Evolutionary conservation across 345 rosid genomes (phyloP), one percentile per base, ranked within the genome.

Genomic region (Corchorus capsularis): DNA sequence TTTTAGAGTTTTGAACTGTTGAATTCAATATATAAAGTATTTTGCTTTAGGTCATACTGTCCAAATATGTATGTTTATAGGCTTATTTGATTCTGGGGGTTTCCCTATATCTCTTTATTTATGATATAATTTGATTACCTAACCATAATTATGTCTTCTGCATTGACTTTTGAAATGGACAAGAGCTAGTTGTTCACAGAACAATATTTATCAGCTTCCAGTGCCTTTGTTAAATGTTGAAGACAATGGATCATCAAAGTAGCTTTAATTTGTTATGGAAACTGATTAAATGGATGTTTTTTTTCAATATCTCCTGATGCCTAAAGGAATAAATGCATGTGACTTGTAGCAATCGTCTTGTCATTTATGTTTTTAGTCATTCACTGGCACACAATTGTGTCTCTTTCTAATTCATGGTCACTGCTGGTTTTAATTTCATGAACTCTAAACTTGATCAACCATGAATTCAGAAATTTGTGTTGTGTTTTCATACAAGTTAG

Each of bases 401-500:
- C 22, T 50, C 8, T 39, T 17, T 41, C 10, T 9, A 49, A 13
- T 71, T 20, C 27, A 37, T 53, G 62, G 47, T 45, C 47, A 7
- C 47, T 45, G 47, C 47, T 45, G 47, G 47, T 45, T 45, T 45
- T 45, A 10, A 45, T 45, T 7, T 45, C 10, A 8, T 45, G 49
- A 60, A 16, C 46, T 37, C 11, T 63, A 39, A 49, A 68, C 72
- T 68, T 32, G 22, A 43, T 52, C 32, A 8, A 47, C 22, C 69
- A 64, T 53, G 52, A 53, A 10, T 41, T 72, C 50, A 45, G 20
- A 32, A 59, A n/a, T 73, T 34, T 46, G 12, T 63, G 71, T 15
- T 54, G 39, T 74, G 56, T 74, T 41, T 39, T 3, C 52, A 57
- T 46, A 50, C 62, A 20, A 13, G 27, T 71, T 71, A 50, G 54